These are phyloP conservation scores for Schwanniomyces sp. DNA, from an alignment of 805 yeast genomes.

Conservation along the genomic window DNA sequence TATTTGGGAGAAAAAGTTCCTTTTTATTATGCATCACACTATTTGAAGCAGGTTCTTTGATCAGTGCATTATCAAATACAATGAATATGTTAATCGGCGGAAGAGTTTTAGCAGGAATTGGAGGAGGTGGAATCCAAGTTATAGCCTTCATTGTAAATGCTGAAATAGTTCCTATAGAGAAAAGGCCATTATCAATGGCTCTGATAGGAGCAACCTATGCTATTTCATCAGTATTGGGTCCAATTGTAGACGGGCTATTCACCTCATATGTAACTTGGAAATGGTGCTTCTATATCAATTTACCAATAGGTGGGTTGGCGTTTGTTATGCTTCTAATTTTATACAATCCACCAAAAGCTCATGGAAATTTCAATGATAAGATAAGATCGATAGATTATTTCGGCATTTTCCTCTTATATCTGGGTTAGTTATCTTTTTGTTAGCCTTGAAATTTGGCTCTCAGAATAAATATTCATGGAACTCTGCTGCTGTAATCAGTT, in stretches of 20 bases:
- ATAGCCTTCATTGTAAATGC: constrained; percentile 26
- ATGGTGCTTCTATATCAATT: constrained; percentile 71
- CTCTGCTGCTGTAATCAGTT: constrained; percentile 48
- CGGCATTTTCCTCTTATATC: constrained; percentile 44
- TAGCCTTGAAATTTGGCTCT: constrained; percentile 52
- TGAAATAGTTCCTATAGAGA: constrained; percentile 31
- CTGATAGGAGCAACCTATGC: constrained; percentile 42
- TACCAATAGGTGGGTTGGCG: constrained; percentile 62
- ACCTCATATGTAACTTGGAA: constrained; percentile 62
- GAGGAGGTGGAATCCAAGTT: constrained; percentile 36
- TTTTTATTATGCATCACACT: constrained; percentile 22
- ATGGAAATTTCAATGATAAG: constrained; percentile 35
- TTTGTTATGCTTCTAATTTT: constrained; percentile 31
- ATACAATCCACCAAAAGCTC: constrained; percentile 48
- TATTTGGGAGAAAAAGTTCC: constrained; percentile 36
- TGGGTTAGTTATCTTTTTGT: constrained; percentile 43
- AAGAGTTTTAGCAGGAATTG: constrained; percentile 37
- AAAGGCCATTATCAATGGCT: constrained; percentile 35
- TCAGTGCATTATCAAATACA: constrained; percentile 34
- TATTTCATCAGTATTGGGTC: constrained; percentile 55
- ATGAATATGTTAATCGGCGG: constrained; percentile 45
- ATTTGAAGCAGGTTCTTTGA: constrained; percentile 35
- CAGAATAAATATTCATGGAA: constrained; percentile 50
- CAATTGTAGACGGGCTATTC: constrained; percentile 65
- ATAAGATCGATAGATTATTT: constrained; percentile 39